Base-by-base conservation (phyloP, 2,329 filamentous ascomycete genomes). In the Xylariaceae sp. region DNA sequence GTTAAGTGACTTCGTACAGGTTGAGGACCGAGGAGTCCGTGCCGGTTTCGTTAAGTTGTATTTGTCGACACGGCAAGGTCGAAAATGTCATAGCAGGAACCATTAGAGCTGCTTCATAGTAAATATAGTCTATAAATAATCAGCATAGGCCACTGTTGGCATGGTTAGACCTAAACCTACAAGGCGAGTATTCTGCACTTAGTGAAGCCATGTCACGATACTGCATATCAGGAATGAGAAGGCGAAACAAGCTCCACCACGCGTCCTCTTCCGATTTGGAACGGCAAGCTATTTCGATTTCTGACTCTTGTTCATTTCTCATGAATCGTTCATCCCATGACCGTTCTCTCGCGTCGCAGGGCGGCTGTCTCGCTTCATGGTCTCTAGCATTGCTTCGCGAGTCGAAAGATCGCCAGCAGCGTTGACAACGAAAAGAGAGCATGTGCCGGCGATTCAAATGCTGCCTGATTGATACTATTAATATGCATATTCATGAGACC, bases 201-300 rank as follows among this genome's bases (percentile, higher is more conserved):
- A 54, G 32, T 1, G 19, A n/a, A 10, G 7, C 14, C n/a, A 50
- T 20, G 21, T 50, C 48, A 50, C 20, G 19, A 23, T 20, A 14
- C 43, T 23, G 12, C 48, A 59, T 55, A 2, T 41, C 48, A 2
- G 56, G 56, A 16, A 59, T 52, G 16, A 59, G 40, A 7, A 59
- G 44, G 7, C 49, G 45, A n/a, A 59, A 59, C 7, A 54, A 16
- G 19, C n/a, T 55, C 52, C 52, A 59, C 56, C 56, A 59, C 1
- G 48, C 32, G 1, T 51, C 44, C 16, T 52, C 42, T 16, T 48
- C 56, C 1, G 48, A 16, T 1, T 23, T 29, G 5, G 26, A 20
- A 12, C 14, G 40, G n/a, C 47, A 47, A 20, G 42, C n/a, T 3
- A n/a, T 18, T 7, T 51, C 48, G 9, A 59, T 10, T 14, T 44